phyloP scores from a whole-genome alignment of 116 monocot species.

The Phalaenopsis hybrid region DNA sequence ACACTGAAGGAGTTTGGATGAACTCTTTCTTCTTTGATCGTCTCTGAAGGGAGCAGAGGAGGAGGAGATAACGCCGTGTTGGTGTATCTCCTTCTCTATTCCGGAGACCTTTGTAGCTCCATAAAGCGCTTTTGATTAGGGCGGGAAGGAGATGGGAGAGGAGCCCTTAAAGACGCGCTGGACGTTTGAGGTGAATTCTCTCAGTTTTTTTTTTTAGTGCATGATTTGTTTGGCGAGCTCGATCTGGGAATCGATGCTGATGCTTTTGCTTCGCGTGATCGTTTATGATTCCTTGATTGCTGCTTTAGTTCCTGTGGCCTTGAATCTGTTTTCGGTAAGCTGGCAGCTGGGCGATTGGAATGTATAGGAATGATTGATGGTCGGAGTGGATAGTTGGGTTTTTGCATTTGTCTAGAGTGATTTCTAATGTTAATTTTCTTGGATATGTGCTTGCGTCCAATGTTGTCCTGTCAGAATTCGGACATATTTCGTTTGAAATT shows the following conservation, averaged over 20 bases:
- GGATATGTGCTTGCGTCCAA: not conserved
- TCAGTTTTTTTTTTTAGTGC: not conserved
- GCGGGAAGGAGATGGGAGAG: slow-evolving; percentile 6
- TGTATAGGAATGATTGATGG: not conserved
- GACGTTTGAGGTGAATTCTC: slow-evolving; percentile 5
- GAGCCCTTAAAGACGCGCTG: slow-evolving; percentile 9
- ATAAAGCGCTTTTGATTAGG: not conserved
- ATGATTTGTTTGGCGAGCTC: not conserved
- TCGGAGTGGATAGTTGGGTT: not conserved
- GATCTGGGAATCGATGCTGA: not conserved
- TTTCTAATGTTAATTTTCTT: not conserved
- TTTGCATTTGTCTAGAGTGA: not conserved
- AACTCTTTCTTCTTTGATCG: not conserved
- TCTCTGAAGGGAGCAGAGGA: not conserved
- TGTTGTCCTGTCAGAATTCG: not conserved
- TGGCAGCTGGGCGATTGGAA: not conserved
- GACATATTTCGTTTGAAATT: not conserved
- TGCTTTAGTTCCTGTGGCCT: not conserved
- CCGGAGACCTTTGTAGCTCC: not conserved
- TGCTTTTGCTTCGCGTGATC: not conserved
- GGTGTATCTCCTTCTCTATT: not conserved
- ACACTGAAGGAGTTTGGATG: not conserved
- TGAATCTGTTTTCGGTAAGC: not conserved
- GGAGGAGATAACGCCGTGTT: not conserved
- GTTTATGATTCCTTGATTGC: not conserved